These are phyloP conservation scores for Cerrena zonata DNA, from an alignment of 1,284 basidiomycete species.

Conservation along the genomic window DNA sequence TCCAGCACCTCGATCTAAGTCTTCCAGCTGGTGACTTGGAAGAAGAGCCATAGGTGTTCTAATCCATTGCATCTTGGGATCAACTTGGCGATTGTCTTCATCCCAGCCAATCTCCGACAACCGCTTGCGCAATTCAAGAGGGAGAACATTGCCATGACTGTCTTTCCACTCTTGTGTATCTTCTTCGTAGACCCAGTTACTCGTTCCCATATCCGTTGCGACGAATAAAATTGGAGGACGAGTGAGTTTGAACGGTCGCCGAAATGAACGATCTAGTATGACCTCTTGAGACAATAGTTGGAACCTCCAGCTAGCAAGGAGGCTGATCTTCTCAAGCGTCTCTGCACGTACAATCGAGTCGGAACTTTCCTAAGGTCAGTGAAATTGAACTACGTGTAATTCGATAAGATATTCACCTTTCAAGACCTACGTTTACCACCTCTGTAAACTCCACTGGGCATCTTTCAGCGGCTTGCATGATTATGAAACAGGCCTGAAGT, in stretches of 20 bases:
- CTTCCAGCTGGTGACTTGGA: conserved; percentile 50
- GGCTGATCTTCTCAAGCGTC: conserved; percentile 48
- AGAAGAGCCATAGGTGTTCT: conserved; percentile 60
- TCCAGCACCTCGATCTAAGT: conserved; percentile 23
- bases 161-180: conserved; percentile 45
- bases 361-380: conserved; percentile 31
- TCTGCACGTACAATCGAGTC: conserved; percentile 40
- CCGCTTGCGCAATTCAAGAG: conserved; percentile 55
- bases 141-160: conserved; percentile 40
- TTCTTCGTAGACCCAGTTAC: conserved; percentile 48
- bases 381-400: conserved; percentile 1
- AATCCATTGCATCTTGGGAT: conserved; percentile 53
- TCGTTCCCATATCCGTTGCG: conserved; percentile 64
- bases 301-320: conserved; percentile 58
- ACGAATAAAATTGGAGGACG: conserved; percentile 61
- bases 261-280: conserved; percentile 51
- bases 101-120: conserved; percentile 69
- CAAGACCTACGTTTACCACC: conserved; percentile 50
- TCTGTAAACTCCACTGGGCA: conserved; percentile 39
- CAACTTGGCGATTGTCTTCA: conserved; percentile 48
- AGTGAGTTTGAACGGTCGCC: conserved; percentile 61
- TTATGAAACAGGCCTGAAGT: conserved; percentile 55
- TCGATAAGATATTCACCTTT: no score
- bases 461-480: conserved; percentile 71
- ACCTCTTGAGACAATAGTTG: conserved; percentile 59